Percentiles rank a stretch among this genome's conserved stretches.
Conservation (phyloP, 2,329 filamentous ascomycete genomes). For the Drechslerella coelobrocha region DNA sequence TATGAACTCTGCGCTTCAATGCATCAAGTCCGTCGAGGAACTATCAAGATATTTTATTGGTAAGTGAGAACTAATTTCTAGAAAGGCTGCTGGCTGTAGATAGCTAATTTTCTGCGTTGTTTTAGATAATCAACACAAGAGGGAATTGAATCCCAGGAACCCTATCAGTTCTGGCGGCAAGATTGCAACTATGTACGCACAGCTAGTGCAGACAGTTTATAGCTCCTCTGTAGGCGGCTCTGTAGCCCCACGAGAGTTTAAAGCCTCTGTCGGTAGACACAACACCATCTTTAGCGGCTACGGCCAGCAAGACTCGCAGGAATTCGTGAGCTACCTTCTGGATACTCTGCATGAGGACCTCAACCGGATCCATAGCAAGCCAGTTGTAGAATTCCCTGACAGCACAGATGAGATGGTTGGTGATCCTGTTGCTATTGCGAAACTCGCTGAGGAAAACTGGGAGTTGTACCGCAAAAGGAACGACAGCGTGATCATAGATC, state of each 20-base stretch:
- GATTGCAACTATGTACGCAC: conserved; percentile 83
- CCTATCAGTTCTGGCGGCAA: conserved; percentile 83
- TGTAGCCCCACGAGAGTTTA: conserved; percentile 81
- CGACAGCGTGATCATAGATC: conserved; percentile 90
- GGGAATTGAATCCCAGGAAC: conserved; percentile 84
- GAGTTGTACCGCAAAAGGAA: conserved; percentile 90
- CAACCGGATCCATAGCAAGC: conserved; percentile 92
- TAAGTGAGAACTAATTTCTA: conserved; percentile 56
- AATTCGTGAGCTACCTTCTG: conserved; percentile 92
- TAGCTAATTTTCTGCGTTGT: conserved; percentile 48
- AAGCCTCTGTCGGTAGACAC: conserved; percentile 78
- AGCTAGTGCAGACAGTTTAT: conserved; percentile 79
- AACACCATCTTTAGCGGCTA: conserved; percentile 90
- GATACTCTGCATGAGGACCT: conserved; percentile 95
- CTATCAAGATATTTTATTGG: conserved; percentile 87
- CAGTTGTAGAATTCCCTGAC: conserved; percentile 96
- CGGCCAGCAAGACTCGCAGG: conserved; percentile 95
- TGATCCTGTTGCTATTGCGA: conserved; percentile 77
- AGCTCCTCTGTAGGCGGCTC: conserved; percentile 70
- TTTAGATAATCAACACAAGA: conserved; percentile 70
- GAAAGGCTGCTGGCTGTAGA: conserved; percentile 1
- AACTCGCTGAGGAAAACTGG: conserved; percentile 88
- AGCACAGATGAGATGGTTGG: conserved; percentile 95
- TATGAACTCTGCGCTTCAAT: conserved; percentile 98
- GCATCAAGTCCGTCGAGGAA: conserved; percentile 90